A percentile compares a stretch with the other conserved stretches of the same genome.
phyloP scores from a whole-genome alignment of 2,329 filamentous ascomycete species.

The Diaporthe caulivora region DNA sequence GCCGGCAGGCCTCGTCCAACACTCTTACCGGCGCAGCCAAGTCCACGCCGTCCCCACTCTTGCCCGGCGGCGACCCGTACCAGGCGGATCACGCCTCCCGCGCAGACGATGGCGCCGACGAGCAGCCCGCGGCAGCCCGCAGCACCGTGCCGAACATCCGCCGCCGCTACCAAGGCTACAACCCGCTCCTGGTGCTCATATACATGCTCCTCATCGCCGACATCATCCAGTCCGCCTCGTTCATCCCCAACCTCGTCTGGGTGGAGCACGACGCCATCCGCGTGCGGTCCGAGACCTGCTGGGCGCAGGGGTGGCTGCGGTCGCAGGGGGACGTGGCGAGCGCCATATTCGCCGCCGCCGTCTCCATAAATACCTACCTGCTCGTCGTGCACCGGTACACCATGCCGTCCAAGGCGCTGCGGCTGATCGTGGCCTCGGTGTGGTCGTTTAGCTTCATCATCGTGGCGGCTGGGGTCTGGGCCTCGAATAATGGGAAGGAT shows the following conservation, averaged over 20 bases:
- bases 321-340: conserved; percentile 25
- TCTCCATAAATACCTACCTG: conserved; percentile 24
- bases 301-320: conserved; percentile 32
- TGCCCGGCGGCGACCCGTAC: neutral
- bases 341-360: conserved; percentile 20
- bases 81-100: neutral
- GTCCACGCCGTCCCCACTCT: neutral
- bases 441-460: conserved; percentile 34
- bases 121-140: neutral
- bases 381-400: conserved; percentile 29
- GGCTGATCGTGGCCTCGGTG: conserved; percentile 12
- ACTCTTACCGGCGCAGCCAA: neutral
- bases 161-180: conserved; percentile 23
- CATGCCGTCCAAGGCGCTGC: conserved; percentile 18
- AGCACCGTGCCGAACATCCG: conserved; percentile 25
- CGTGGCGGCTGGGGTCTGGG: conserved; percentile 25
- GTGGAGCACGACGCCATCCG: conserved; percentile 4
- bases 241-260: conserved; percentile 31
- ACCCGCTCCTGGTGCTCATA: conserved; percentile 25
- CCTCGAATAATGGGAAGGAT: conserved; percentile 12
- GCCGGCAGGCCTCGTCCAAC: neutral
- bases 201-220: conserved; percentile 35
- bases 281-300: conserved; percentile 25
- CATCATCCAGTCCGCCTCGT: conserved; percentile 28
- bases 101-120: neutral